phyloP scores from a whole-genome alignment of 2,329 filamentous ascomycete species.

The Dothiorella sarmentorum region DNA sequence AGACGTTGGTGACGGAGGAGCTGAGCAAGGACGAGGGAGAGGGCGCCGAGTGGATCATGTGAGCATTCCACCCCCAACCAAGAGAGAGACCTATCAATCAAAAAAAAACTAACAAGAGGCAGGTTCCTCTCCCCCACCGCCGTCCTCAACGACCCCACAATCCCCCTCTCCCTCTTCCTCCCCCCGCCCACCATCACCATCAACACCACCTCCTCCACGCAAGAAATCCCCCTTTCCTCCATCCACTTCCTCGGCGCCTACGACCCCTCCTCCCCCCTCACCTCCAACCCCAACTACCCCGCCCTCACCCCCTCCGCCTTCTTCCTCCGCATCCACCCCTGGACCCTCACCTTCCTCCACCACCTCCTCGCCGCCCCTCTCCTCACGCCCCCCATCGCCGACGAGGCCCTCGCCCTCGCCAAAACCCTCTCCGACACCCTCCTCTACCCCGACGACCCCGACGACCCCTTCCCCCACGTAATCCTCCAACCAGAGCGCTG shows the following conservation, averaged over 20 bases:
- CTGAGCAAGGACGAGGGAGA: slow-evolving; percentile 26
- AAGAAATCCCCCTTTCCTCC: slow-evolving; percentile 20
- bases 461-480: background rate
- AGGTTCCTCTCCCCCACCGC: slow-evolving; percentile 29
- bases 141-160: slow-evolving; percentile 28
- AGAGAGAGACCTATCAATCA: background rate
- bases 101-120: background rate
- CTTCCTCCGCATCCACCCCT: slow-evolving; percentile 29
- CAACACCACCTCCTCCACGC: slow-evolving; percentile 25
- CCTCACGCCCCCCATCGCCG: slow-evolving; percentile 26
- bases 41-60: slow-evolving; percentile 32
- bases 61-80: no score
- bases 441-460: background rate
- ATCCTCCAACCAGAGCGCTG: slow-evolving; percentile 12
- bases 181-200: slow-evolving; percentile 29
- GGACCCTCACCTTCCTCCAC: slow-evolving; percentile 24
- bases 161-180: slow-evolving; percentile 32
- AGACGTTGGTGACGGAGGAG: slow-evolving; percentile 27
- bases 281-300: slow-evolving; percentile 22
- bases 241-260: slow-evolving; percentile 28
- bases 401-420: slow-evolving; percentile 40
- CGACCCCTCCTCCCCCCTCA: slow-evolving; percentile 25
- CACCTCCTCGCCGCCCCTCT: slow-evolving; percentile 24
- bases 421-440: slow-evolving; percentile 26
- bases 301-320: slow-evolving; percentile 30